Evolutionary conservation across 495 filamentous ascomycete species (phyloP).

Genomic region (Monascus purpureus): DNA sequence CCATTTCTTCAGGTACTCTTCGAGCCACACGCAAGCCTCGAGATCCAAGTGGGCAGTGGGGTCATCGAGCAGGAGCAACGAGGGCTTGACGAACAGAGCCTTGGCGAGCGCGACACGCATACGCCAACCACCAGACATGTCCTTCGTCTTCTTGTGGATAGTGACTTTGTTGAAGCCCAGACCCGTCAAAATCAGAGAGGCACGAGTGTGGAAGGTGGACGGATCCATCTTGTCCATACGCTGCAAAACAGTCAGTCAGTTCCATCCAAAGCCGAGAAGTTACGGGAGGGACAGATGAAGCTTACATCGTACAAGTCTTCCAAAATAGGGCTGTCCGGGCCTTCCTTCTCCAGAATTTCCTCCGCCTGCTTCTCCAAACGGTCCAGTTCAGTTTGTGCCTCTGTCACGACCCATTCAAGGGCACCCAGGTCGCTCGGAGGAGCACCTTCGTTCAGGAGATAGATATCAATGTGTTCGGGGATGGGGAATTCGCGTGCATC

Average conservation of each 20-base stretch:
- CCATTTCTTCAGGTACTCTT: slow-evolving; percentile 99
- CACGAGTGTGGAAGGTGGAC: slow-evolving; percentile 96
- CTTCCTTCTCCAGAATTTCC: slow-evolving; percentile 77
- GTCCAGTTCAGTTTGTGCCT: slow-evolving; percentile 89
- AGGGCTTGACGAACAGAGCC: slow-evolving; percentile 96
- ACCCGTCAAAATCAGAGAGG: slow-evolving; percentile 93
- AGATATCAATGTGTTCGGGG: slow-evolving; percentile 95
- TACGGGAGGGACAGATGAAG: slow-evolving; percentile 1
- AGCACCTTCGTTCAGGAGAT: slow-evolving; percentile 96
- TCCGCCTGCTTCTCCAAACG: slow-evolving; percentile 79
- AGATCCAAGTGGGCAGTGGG: slow-evolving; percentile 98
- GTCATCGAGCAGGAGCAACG: slow-evolving; percentile 90
- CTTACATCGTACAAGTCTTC: slow-evolving; percentile 93
- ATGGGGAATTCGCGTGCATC: slow-evolving; percentile 87
- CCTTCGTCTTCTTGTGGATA: slow-evolving; percentile 98
- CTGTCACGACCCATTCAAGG: slow-evolving; percentile 89
- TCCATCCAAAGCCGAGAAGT: slow-evolving; percentile 2
- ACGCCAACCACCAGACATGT: slow-evolving; percentile 99
- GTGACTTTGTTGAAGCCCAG: slow-evolving; percentile 97
- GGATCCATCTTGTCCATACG: slow-evolving; percentile 99
- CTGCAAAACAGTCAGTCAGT: slow-evolving; percentile 34
- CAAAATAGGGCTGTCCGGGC: slow-evolving; percentile 80
- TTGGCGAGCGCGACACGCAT: slow-evolving; percentile 98
- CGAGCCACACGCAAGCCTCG: slow-evolving; percentile 98
- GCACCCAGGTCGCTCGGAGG: slow-evolving; percentile 78